These are phyloP conservation scores for Lactifluus pinguis DNA, from an alignment of 768 basidiomycete genomes.

Conservation along the genomic window DNA sequence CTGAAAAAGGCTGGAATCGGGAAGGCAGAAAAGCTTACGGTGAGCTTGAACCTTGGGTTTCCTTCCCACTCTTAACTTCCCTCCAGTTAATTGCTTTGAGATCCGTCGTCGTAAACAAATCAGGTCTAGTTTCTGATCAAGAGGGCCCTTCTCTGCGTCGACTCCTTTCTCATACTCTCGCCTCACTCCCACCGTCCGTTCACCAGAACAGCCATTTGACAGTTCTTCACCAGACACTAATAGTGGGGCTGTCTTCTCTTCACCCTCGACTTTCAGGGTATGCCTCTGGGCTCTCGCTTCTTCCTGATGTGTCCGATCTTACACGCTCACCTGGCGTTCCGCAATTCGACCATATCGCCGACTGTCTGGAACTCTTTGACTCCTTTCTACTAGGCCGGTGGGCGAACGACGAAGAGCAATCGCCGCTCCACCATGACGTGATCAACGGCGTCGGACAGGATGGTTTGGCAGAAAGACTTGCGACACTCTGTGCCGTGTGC, in stretches of 20 bases:
- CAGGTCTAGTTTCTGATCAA: slow-evolving; percentile 27
- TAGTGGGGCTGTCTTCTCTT: slow-evolving; percentile 33
- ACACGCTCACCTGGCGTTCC: slow-evolving; percentile 22
- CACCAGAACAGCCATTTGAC: slow-evolving; percentile 29
- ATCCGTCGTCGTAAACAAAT: slow-evolving; percentile 29
- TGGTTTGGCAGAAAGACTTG: slow-evolving; percentile 40
- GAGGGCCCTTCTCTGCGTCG: slow-evolving; percentile 40
- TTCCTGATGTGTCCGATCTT: slow-evolving; percentile 23
- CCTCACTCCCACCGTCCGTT: slow-evolving; percentile 37
- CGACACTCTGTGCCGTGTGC: slow-evolving; percentile 43
- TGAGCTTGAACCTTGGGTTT: slow-evolving; percentile 27
- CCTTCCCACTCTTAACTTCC: not conserved
- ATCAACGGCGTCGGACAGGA: slow-evolving; percentile 33
- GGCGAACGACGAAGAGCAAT: slow-evolving; percentile 25
- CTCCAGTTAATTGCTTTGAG: slow-evolving; percentile 31
- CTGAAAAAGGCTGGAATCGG: slow-evolving; percentile 44
- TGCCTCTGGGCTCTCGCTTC: slow-evolving; percentile 32
- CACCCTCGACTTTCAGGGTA: slow-evolving; percentile 33
- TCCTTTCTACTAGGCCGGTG: slow-evolving; percentile 54
- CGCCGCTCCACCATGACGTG: slow-evolving; percentile 14
- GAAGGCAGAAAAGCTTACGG: slow-evolving; percentile 49
- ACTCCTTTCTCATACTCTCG: slow-evolving; percentile 43
- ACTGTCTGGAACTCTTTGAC: slow-evolving; percentile 54
- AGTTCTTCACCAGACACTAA: slow-evolving; percentile 27
- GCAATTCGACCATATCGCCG: slow-evolving; percentile 40